Evolutionary conservation across 208 protist genomes (phyloP), one percentile per base, ranked within the genome.

Genomic region (Angomonas ambiguus): DNA sequence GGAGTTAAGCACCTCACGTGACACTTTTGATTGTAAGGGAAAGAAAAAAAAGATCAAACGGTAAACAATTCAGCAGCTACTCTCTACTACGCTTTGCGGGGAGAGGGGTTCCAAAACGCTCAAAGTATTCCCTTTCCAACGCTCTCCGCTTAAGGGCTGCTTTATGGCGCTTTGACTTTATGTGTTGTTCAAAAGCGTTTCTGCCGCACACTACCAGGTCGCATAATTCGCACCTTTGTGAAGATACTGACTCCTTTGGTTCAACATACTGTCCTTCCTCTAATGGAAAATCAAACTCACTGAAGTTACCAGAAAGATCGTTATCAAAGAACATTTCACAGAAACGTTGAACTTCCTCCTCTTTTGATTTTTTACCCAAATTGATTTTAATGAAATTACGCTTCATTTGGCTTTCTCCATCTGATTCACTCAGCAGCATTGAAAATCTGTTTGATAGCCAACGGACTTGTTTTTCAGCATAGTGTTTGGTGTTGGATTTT

Each of bases 371-470:
- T 56, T 56, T 56, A 56, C 42, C 38, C 35, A 51, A 62, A 69
- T 76, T 58, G 31, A 85, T 33, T 41, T 35, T 28, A 24, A 79
- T 53, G 79, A 85, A 83, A 61, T 79, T 73, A 25, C 67, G 31
- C 53, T 53, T 30, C 77, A 57, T 58, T 6, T 1, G 3, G 63
- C 66, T 24, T 6, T 62, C 49, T 1, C 41, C 63, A 2, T 55
- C 64, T 32, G 49, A 45, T 38, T 51, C 13, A 41, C 61, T 45
- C 45, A 92, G 45, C 16, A 69, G 64, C 10, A 71, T 65, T 24
- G 85, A 33, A 63, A 96, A 77, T 32, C 87, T 80, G 32, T 96
- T 96, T 56, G 63, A 71, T 34, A 96, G 81, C 85, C 86, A 96
- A 27, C 77, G 77, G 24, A 78, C 67, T 64, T 96, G 90, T 68